These are phyloP conservation scores for Salvia miltiorrhiza DNA, from an alignment of 257 asterid species.

Conservation along the genomic window DNA sequence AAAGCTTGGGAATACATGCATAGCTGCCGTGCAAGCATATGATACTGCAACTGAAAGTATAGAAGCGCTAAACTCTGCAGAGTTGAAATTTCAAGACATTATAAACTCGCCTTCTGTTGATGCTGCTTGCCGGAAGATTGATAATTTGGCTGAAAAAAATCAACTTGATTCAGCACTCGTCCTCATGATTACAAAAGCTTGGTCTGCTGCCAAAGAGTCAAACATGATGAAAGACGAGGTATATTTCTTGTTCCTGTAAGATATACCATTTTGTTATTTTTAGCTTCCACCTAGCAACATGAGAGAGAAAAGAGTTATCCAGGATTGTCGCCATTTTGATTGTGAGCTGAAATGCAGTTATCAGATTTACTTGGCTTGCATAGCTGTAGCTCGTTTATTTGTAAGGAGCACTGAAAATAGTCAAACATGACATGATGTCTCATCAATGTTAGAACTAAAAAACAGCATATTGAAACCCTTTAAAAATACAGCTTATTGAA, in stretches of 20 bases:
- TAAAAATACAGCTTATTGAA: too few species aligned
- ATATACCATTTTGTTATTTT: background rate
- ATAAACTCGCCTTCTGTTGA: slow-evolving; percentile 81
- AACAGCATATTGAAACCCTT: too few species aligned
- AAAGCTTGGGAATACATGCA: slow-evolving; percentile 66
- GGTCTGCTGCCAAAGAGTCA: slow-evolving; percentile 96
- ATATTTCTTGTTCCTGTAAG: slow-evolving; percentile 18
- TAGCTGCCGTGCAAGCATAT: slow-evolving; percentile 79
- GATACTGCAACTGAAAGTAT: slow-evolving; percentile 73
- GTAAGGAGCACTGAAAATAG: too few species aligned
- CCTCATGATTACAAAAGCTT: slow-evolving; percentile 87
- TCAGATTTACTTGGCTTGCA: background rate
- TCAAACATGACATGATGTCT: too few species aligned
- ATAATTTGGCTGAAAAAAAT: slow-evolving; percentile 75
- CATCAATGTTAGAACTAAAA: too few species aligned
- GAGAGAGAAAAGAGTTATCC: background rate
- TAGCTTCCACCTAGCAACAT: background rate
- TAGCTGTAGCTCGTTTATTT: background rate
- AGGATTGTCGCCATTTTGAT: background rate
- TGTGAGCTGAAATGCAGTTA: background rate
- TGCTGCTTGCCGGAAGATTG: slow-evolving; percentile 90
- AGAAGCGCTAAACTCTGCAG: slow-evolving; percentile 75
- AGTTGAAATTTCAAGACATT: slow-evolving; percentile 84
- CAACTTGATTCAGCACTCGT: slow-evolving; percentile 86
- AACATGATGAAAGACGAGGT: slow-evolving; percentile 86